A percentile compares a stretch with the other conserved stretches of the same genome.
Conservation (phyloP, 345 rosid species). For the Zanthoxylum bungeanum region DNA sequence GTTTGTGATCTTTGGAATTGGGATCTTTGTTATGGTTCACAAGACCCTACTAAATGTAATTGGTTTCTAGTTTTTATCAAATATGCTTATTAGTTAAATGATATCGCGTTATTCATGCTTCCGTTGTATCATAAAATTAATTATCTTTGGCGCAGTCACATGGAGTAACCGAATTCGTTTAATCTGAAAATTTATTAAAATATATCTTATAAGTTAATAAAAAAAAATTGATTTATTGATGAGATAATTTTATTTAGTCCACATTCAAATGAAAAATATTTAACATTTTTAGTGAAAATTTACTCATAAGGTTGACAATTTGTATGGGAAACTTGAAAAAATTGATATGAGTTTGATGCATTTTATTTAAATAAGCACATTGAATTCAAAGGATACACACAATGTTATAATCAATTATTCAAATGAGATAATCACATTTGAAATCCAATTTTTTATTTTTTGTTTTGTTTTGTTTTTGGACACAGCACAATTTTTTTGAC, state of each 20-base stretch:
- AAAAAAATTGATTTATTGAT: too few relatives aligned
- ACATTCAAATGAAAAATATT: too few relatives aligned
- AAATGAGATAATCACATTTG: background rate
- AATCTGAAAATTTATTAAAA: too few relatives aligned
- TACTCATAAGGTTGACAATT: background rate
- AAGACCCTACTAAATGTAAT: background rate
- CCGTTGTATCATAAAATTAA: too few relatives aligned
- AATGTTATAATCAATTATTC: background rate
- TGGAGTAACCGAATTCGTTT: too few relatives aligned
- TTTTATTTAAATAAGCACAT: background rate
- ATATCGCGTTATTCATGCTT: background rate
- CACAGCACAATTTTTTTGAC: background rate
- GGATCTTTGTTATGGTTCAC: background rate
- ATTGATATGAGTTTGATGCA: background rate
- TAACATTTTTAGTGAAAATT: background rate
- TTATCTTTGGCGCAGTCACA: too few relatives aligned
- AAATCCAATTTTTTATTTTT: too few relatives aligned
- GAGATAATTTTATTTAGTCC: too few relatives aligned
- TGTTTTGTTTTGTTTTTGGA: background rate
- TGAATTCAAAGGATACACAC: background rate
- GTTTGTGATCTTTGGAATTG: slow-evolving; percentile 8
- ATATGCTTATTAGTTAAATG: background rate
- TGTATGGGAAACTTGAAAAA: background rate
- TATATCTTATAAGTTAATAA: too few relatives aligned
- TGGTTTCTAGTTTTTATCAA: background rate